These are phyloP conservation scores for Chalaropsis ovoidea DNA, from an alignment of 2,329 filamentous ascomycete species.

Conservation along the genomic window DNA sequence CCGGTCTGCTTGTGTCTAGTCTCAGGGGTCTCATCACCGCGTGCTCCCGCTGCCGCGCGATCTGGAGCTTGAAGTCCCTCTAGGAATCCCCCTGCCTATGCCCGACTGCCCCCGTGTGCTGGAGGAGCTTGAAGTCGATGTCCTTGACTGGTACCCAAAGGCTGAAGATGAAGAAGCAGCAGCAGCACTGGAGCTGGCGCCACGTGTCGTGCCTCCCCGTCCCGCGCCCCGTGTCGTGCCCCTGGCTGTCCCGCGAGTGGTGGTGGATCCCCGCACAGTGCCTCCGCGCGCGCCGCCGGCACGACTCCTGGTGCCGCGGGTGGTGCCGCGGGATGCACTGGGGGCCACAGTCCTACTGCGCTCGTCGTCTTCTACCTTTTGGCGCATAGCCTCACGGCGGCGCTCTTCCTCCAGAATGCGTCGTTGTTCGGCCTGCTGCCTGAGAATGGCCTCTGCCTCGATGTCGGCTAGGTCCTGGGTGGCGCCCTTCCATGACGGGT, in stretches of 20 bases:
- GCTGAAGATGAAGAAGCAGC: slow-evolving; percentile 26
- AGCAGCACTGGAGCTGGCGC: slow-evolving; percentile 2
- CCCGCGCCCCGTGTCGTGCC: slow-evolving; percentile 25
- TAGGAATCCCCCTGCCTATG: slow-evolving; percentile 32
- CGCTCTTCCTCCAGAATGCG: slow-evolving; percentile 69
- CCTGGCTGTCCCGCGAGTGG: slow-evolving; percentile 25
- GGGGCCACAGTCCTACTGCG: slow-evolving; percentile 32
- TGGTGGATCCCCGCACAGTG: slow-evolving; percentile 24
- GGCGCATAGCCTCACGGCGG: slow-evolving; percentile 58
- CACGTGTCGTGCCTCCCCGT: slow-evolving; percentile 28
- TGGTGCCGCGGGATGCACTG: slow-evolving; percentile 29
- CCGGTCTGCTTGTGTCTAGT: neutral
- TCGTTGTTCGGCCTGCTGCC: slow-evolving; percentile 67
- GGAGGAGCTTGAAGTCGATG: slow-evolving; percentile 27
- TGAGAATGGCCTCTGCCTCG: slow-evolving; percentile 65
- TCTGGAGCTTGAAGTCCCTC: slow-evolving; percentile 29
- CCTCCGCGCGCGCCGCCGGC: neutral
- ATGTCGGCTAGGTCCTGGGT: slow-evolving; percentile 76
- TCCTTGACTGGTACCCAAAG: slow-evolving; percentile 30
- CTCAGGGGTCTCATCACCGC: neutral
- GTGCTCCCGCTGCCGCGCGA: slow-evolving; percentile 16
- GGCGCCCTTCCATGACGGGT: slow-evolving; percentile 81
- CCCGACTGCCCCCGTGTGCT: slow-evolving; percentile 32
- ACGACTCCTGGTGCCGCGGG: slow-evolving; percentile 14
- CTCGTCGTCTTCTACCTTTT: slow-evolving; percentile 54